Percentiles rank a stretch among this genome's conserved stretches.
Conservation (phyloP, 2,329 filamentous ascomycete species). For the Calonectria pseudoturangicola region DNA sequence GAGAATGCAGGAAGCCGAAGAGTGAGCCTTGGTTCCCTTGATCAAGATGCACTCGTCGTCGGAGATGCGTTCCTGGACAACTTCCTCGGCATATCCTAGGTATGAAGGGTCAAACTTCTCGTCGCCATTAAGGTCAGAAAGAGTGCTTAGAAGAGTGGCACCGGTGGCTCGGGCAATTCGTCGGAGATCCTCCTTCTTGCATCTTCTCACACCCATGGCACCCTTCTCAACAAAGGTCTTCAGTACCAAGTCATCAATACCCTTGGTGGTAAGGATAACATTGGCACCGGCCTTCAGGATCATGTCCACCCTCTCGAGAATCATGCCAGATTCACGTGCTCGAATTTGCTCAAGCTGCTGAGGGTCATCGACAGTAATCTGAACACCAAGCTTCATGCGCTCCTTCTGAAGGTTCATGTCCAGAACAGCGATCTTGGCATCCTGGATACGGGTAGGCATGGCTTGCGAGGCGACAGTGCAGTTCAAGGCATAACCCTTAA, state of each 20-base stretch:
- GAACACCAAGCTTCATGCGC: slow-evolving; percentile 98
- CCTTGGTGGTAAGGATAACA: slow-evolving; percentile 97
- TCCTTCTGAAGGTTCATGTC: slow-evolving; percentile 99
- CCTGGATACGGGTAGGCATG: slow-evolving; percentile 93
- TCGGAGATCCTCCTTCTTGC: slow-evolving; percentile 98
- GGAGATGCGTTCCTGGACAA: slow-evolving; percentile 98
- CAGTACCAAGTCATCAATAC: slow-evolving; percentile 95
- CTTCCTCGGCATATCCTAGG: slow-evolving; percentile 94
- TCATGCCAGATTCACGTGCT: slow-evolving; percentile 92
- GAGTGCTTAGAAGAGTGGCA: slow-evolving; percentile 91
- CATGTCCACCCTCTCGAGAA: slow-evolving; percentile 96
- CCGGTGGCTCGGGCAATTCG: slow-evolving; percentile 97
- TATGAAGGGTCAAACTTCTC: slow-evolving; percentile 95
- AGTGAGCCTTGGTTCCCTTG: slow-evolving; percentile 96
- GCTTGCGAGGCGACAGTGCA: slow-evolving; percentile 99
- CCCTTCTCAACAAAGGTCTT: slow-evolving; percentile 97
- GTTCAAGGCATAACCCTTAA: slow-evolving; percentile 98
- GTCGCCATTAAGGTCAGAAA: slow-evolving; percentile 97
- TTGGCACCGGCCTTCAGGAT: slow-evolving; percentile 98
- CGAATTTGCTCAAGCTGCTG: slow-evolving; percentile 98
- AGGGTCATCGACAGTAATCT: slow-evolving; percentile 98
- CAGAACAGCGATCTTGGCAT: slow-evolving; percentile 96
- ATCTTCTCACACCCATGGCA: slow-evolving; percentile 95
- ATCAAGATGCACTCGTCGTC: slow-evolving; percentile 99
- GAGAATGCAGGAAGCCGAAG: slow-evolving; percentile 95